Evolutionary conservation across 2,329 filamentous ascomycete genomes (phyloP), one percentile per base, ranked within the genome.

Genomic region (Gaeumannomyces sp.): DNA sequence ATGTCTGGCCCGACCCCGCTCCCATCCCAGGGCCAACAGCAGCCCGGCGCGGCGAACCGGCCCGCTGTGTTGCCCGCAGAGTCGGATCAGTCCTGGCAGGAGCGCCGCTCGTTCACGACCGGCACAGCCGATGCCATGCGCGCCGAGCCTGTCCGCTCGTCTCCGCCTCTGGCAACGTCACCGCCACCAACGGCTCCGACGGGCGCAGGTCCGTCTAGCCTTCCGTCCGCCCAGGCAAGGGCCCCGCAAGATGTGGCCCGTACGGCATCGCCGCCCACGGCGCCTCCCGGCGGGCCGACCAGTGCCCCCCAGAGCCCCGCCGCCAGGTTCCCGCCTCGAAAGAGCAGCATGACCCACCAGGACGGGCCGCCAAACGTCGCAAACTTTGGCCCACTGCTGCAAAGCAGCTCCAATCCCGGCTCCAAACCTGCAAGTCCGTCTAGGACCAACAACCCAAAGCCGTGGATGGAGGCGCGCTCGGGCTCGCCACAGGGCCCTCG

Each of bases 281-380:
- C 60, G 22, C 28, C 31, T 35, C 33, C 57, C 4, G 59, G 57
- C 56, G 29, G 59, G 56, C 64, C 61, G 50, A 64, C 66, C 63
- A 60, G 69, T 67, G 68, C 69, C 33, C 65, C 70, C 27, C 71
- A 70, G 61, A 71, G 68, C 62, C 69, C 70, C 25, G 71, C 71
- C 33, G 69, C 78, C 3, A 79, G 78, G 61, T 87, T 84, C 66
- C 86, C 86, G 13, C 81, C 84, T 11, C 79, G 87, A 50, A 87
- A 88, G 73, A 87, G 84, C 73, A 89, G 86, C 70, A 77, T 88
- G 70, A 80, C 80, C 65, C 81, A 83, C 70, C 75, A 75, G 19
- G 76, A 75, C 29, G 69, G 72, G 14, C 56, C 53, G n/a, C 72
- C 75, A 7, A 71, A 74, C 45, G 16, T 68, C 6, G 64, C 66